Base-by-base conservation (phyloP, 1,284 basidiomycete genomes). In the Puccinia triticina region DNA sequence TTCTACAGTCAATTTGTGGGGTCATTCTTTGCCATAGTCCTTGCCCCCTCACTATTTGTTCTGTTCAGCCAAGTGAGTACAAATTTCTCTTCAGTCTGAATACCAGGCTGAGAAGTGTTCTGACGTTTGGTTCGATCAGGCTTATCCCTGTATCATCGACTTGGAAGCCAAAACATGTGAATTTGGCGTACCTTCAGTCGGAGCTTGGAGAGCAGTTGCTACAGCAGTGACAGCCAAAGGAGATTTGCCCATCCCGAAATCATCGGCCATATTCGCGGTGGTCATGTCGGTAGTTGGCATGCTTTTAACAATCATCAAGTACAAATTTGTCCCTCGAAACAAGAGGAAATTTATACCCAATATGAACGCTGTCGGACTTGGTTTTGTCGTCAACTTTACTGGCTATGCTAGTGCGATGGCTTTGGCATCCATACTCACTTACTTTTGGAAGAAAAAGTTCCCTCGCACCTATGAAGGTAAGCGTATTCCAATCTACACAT, bases 221-320 rank as follows among this genome's bases (percentile, higher is more conserved):
- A 84, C 89, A 66, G 91, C 91, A 89, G 85, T 89, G 89, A 48
- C 78, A 34, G 76, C 83, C 48, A 78, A 82, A 43, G 83, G 82
- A 18, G 71, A 76, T 76, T 55, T 85, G 89, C 89, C 91, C 37
- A 89, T 91, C 83, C 90, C 90, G 16, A 84, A 88, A 7, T 89
- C 90, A 0, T 91, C 90, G 2, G 91, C 91, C n/a, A 90, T 91
- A 85, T 91, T 91, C 14, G 91, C 91, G 61, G 91, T 92, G 84
- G 90, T 85, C 37, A 88, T 92, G 73, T 88, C 88, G 18, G 85
- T 91, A 72, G 86, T 89, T 83, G 88, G 89, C 57, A 88, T 89
- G 59, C 71, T 90, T 77, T 88, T 88, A 43, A 88, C 91, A 32
- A 83, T 90, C 50, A 86, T 88, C 73, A 91, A 90, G 87, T 88